Evolutionary conservation across 805 yeast species (phyloP).

Genomic region (Kuraishia borneana): DNA sequence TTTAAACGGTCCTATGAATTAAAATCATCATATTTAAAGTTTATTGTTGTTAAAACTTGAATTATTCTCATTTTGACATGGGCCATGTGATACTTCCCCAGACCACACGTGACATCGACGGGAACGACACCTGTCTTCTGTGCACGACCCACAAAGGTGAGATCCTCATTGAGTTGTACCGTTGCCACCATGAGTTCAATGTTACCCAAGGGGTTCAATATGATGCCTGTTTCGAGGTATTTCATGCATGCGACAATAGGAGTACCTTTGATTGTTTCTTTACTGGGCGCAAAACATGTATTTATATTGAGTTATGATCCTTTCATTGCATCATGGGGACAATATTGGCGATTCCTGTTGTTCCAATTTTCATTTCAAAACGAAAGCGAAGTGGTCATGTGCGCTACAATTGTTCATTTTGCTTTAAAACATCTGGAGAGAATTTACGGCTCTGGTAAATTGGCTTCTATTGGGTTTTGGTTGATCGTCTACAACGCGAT

Average conservation of each 20-base stretch:
- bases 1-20: no score
- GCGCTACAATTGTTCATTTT: slow-evolving; percentile 32
- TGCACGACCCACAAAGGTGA: no score
- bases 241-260: slow-evolving; percentile 23
- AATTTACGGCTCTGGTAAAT: slow-evolving; percentile 43
- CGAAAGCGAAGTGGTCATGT: slow-evolving; percentile 44
- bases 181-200: slow-evolving; percentile 11
- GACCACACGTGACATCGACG: no score
- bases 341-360: slow-evolving; percentile 42
- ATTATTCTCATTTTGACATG: no score
- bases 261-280: slow-evolving; percentile 28
- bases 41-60: no score
- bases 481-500: slow-evolving; percentile 36
- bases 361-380: slow-evolving; percentile 44
- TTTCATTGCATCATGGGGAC: slow-evolving; percentile 39
- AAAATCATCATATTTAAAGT: no score
- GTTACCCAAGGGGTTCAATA: slow-evolving; percentile 19
- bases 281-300: slow-evolving; percentile 30
- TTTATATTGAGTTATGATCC: slow-evolving; percentile 38
- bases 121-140: no score
- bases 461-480: slow-evolving; percentile 32
- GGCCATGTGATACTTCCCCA: no score
- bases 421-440: slow-evolving; percentile 48
- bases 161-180: no score
- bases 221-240: slow-evolving; percentile 27